Percentiles rank a stretch among this genome's conserved stretches.
Evolutionary conservation across 2,329 filamentous ascomycete species (phyloP).

Genomic region (Aspergillus calidoustus): DNA sequence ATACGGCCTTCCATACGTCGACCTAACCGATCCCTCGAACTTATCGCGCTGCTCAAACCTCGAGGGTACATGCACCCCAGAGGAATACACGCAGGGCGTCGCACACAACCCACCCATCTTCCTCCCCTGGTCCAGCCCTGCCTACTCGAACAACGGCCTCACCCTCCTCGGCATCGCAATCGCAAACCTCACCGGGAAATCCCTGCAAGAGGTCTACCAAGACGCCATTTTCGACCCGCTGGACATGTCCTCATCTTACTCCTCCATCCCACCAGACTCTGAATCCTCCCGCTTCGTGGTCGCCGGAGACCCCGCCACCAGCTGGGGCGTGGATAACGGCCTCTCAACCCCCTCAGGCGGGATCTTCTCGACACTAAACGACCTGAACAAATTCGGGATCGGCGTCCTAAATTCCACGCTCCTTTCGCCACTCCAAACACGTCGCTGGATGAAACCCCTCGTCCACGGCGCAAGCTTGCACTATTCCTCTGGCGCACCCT

Average conservation of each 20-base stretch:
- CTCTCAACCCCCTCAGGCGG: constrained; percentile 23
- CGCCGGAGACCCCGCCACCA: constrained; percentile 7
- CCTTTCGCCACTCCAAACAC: constrained; percentile 39
- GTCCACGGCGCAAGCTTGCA: constrained; percentile 45
- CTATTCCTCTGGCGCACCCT: constrained; percentile 45
- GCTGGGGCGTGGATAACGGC: constrained; percentile 13
- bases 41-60: constrained; percentile 19
- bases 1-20: constrained; percentile 38
- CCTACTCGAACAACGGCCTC: constrained; percentile 56
- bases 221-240: constrained; percentile 49
- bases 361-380: constrained; percentile 42
- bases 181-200: constrained; percentile 49
- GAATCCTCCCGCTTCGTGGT: constrained; percentile 25
- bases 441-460: constrained; percentile 49
- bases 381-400: constrained; percentile 40
- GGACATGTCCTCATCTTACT: constrained; percentile 48
- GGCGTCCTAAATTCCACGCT: constrained; percentile 41
- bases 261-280: constrained; percentile 33
- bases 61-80: background rate
- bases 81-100: background rate
- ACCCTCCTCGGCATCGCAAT: constrained; percentile 48
- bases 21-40: constrained; percentile 21
- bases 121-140: constrained; percentile 49
- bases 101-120: constrained; percentile 43
- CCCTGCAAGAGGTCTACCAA: constrained; percentile 47